phyloP scores from a whole-genome alignment of 1,284 basidiomycete species.

The Dichomitus squalens region DNA sequence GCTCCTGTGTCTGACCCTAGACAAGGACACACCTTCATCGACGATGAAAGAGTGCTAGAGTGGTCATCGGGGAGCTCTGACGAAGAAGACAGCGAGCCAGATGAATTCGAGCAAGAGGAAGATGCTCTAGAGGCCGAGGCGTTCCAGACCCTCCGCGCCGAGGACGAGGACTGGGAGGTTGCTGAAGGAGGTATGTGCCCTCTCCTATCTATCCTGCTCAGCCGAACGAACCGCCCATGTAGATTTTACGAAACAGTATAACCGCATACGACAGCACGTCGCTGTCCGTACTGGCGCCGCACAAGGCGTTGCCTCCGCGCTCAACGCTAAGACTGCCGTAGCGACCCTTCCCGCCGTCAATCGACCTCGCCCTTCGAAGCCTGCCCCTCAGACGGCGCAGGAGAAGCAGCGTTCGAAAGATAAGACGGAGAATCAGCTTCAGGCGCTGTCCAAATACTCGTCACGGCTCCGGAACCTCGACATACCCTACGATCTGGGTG shows the following conservation, averaged over 20 bases:
- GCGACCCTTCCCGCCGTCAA: conserved; percentile 76
- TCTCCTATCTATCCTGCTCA: not conserved
- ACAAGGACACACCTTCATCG: conserved; percentile 32
- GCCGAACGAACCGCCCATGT: conserved; percentile 23
- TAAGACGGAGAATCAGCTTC: conserved; percentile 67
- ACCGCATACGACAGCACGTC: conserved; percentile 85
- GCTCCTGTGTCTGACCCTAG: conserved; percentile 18
- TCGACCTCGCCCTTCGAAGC: conserved; percentile 47
- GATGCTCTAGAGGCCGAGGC: conserved; percentile 31
- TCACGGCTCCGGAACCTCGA: conserved; percentile 71
- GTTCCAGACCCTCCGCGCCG: conserved; percentile 61
- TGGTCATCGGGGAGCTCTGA: conserved; percentile 28
- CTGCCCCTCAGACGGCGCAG: not conserved
- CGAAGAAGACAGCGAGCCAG: conserved; percentile 27
- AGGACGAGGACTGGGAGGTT: conserved; percentile 93
- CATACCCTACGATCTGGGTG: conserved; percentile 76
- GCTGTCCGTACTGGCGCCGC: conserved; percentile 72
- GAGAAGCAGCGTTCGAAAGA: conserved; percentile 40
- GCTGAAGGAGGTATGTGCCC: conserved; percentile 64
- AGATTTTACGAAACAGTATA: conserved; percentile 98
- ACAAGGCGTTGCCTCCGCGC: conserved; percentile 54
- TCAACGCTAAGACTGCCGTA: conserved; percentile 50
- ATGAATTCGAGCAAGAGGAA: conserved; percentile 32
- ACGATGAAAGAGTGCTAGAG: conserved; percentile 30
- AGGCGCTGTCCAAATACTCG: conserved; percentile 70